phyloP scores from a whole-genome alignment of 495 filamentous ascomycete species.

The Penicillium roqueforti region DNA sequence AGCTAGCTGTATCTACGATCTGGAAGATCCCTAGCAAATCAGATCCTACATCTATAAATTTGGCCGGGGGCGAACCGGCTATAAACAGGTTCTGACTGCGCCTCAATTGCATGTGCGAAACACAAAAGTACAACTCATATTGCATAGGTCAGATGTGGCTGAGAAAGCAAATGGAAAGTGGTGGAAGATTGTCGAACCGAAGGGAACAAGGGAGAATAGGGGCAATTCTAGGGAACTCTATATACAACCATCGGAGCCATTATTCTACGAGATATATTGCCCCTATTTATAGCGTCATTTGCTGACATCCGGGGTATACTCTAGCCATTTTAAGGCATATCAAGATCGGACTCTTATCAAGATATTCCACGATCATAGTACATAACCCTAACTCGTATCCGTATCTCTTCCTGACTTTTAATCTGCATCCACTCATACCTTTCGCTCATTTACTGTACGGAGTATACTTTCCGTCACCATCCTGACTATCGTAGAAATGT shows the following conservation, averaged over 20 bases:
- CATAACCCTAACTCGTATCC: not conserved
- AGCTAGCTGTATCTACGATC: slow-evolving; percentile 1
- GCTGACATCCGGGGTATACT: not conserved
- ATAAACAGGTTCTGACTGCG: slow-evolving; percentile 3
- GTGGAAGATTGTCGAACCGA: not conserved
- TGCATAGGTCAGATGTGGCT: not conserved
- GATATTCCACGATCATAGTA: no score
- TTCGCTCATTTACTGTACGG: not conserved
- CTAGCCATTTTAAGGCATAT: not conserved
- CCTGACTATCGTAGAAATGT: not conserved
- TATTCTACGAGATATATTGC: not conserved
- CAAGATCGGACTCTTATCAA: no score
- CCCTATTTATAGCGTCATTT: not conserved
- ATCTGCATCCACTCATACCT: not conserved
- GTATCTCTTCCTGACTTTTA: not conserved
- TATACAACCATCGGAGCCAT: not conserved
- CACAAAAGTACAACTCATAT: not conserved
- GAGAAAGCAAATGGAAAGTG: not conserved
- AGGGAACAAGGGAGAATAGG: not conserved
- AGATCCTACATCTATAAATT: not conserved
- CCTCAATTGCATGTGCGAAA: not conserved
- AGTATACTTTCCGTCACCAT: no score
- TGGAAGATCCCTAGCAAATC: not conserved
- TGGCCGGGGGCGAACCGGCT: not conserved
- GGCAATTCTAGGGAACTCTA: not conserved